phyloP scores from a whole-genome alignment of 176 grass and related monocot species.

The Aegilops speltoides region DNA sequence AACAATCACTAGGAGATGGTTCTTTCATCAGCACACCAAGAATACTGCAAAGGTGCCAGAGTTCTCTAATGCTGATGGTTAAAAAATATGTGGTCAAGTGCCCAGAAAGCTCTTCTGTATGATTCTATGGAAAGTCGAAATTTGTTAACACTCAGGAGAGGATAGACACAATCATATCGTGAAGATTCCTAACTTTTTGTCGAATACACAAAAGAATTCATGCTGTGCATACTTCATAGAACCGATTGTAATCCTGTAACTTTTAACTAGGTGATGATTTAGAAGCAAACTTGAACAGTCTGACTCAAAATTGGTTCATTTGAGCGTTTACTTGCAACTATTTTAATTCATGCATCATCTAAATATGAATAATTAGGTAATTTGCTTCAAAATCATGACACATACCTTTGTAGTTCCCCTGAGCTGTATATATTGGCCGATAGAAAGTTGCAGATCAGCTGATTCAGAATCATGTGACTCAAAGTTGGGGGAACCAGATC shows the following conservation, averaged over 20 bases:
- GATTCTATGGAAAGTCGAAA: not conserved
- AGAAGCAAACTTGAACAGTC: not conserved
- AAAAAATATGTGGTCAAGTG: not conserved
- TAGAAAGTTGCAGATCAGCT: slow-evolving; percentile 61
- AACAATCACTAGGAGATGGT: not conserved
- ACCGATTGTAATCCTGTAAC: not conserved
- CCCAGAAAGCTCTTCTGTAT: not conserved
- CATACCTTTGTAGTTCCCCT: slow-evolving; percentile 90
- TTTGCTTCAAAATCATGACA: not conserved
- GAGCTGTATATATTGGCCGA: slow-evolving; percentile 72
- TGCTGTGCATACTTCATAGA: not conserved
- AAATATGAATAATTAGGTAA: slow-evolving; percentile 13
- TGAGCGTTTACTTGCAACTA: not conserved
- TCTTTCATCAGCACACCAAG: not conserved
- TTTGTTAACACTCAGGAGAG: not conserved
- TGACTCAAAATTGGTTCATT: slow-evolving; percentile 6
- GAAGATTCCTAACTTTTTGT: not conserved
- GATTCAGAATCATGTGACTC: slow-evolving; percentile 74
- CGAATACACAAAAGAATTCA: not conserved
- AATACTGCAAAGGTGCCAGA: not conserved
- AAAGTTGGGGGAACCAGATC: slow-evolving; percentile 86
- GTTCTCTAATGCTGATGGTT: not conserved
- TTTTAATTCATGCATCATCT: slow-evolving; percentile 12
- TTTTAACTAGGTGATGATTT: not conserved
- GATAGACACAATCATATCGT: not conserved